Evolutionary conservation across 169 alveolate genomes (phyloP).

Genomic region (Perkinsus olseni): DNA sequence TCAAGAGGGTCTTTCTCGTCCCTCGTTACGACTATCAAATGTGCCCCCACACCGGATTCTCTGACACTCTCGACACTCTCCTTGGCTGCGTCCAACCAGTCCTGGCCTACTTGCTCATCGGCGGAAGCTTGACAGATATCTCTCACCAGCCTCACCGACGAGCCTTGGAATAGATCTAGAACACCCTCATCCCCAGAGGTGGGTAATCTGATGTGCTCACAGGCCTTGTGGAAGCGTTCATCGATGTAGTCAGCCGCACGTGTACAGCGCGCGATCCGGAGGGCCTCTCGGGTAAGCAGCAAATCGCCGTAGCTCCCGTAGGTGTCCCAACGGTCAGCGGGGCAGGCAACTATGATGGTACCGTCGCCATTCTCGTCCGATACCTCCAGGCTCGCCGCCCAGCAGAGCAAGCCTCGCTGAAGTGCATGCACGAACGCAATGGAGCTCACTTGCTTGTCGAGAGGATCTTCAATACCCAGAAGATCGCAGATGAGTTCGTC

Average conservation of each 20-base stretch:
- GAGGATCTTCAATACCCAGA: background rate
- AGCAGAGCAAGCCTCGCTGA: background rate
- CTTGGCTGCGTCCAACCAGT: background rate
- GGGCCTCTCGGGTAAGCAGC: background rate
- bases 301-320: background rate
- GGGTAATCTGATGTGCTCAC: background rate
- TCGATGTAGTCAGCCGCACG: background rate
- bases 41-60: background rate
- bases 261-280: background rate
- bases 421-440: background rate
- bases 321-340: background rate
- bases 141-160: background rate
- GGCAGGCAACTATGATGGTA: background rate
- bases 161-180: background rate
- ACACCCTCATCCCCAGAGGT: background rate
- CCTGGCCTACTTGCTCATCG: background rate
- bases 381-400: background rate
- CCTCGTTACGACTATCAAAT: background rate
- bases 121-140: background rate
- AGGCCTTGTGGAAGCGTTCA: background rate
- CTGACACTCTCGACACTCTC: background rate
- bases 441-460: background rate
- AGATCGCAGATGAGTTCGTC: background rate
- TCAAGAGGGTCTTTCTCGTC: background rate
- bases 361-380: background rate